Base-by-base conservation (phyloP, 1,139 yeast genomes). In the Blastobotrys serpentis region DNA sequence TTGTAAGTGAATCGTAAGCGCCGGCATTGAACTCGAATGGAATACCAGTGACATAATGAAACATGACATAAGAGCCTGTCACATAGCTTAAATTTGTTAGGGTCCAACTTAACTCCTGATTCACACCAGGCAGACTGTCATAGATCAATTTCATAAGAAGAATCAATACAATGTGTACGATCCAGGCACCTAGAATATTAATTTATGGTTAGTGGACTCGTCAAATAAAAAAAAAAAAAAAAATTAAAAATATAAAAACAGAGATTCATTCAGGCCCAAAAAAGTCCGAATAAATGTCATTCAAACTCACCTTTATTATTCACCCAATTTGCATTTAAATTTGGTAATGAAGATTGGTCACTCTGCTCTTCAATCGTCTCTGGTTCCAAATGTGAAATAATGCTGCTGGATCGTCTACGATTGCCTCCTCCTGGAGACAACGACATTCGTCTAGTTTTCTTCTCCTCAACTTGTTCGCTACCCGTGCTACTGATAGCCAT, bases 1-100 rank as follows among this genome's bases (percentile, higher is more conserved):
- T 87, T 23, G 97, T 92, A 60, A 92, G 76, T 63, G 88, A 84
- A 66, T 92, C 98, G 68, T 86, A 92, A 0, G 98, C 98, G 39
- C 98, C 98, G 34, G 88, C 84, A 65, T 90, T 92, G 72, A 90
- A 89, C 59, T 92, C 98, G 67, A 92, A 92, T 1, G 98, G 98
- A 2, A 95, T 88, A 29, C 98, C 98, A 63, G 90, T 92, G 45
- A 92, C 88, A 66, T 87, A 86, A 68, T 92, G 98, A 67, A 92
- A 92, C 98, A 92, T 92, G 57, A 92, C 81, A 65, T 89, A 90
- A 2, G 95, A 84, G 2, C 98, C 98, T 56, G 86, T 79, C 52
- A 86, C 92, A 65, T 92, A 92, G 4, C 95, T 83, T 52, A 86
- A 78, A 64, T 90, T 92, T 10, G 98, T 90, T 61, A 92, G 70